Evolutionary conservation across 2,329 filamentous ascomycete species (phyloP), one percentile per base, ranked within the genome.

Genomic region (Cytospora leucostoma): DNA sequence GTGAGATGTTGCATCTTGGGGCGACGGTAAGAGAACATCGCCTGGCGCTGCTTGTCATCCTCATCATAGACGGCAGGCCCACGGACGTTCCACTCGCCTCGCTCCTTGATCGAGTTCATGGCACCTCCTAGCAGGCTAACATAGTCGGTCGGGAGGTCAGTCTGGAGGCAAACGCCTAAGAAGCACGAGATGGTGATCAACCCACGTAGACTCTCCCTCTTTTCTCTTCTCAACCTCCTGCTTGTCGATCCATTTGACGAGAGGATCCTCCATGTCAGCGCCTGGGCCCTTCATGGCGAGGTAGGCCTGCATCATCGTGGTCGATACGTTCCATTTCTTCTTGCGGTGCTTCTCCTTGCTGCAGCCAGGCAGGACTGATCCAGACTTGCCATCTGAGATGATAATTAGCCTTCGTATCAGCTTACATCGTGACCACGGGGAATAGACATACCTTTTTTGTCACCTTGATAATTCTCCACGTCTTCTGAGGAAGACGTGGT

Each of bases 271-370:
- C 3, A 66, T 65, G 7, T 67, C 66, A 13, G 65, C 65, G 13
- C 68, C 63, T 7, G 72, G 70, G 1, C 74, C 74, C 19, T 71
- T 71, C 72, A 77, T 74, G 15, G 72, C 70, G 10, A 67, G 68
- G 61, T 77, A 77, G 1, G 74, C 72, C 56, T 70, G 67, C 49
- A 77, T 64, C 51, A 66, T 68, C 55, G 57, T 56, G 19, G 50
- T 47, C 17, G 65, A 59, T 35, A 67, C 40, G 49, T 38, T 37
- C 62, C 63, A 65, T 13, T 51, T 21, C 35, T 47, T 27, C 27
- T 51, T 40, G 47, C 32, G 51, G 35, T 51, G 27, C 21, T 58
- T 53, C 15, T 21, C 56, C 34, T 40, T 38, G 32, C 49, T 57
- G 35, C 49, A 61, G 1, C 49, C 56, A 17, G 54, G 51, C n/a